Evolutionary conservation across 2,329 filamentous ascomycete species (phyloP).

Genomic region (Phaeosphaeria sp.): DNA sequence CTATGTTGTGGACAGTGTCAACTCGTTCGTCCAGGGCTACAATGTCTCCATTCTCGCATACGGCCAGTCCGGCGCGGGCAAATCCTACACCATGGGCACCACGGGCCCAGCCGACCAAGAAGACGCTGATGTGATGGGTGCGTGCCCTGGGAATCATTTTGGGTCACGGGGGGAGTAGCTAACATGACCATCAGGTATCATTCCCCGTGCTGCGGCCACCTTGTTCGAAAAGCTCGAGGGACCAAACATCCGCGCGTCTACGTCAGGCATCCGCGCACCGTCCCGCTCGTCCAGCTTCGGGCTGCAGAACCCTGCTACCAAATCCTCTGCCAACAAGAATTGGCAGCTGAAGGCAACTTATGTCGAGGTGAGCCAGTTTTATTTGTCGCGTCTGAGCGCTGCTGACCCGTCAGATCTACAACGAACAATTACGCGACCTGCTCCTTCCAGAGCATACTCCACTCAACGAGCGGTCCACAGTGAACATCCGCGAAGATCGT

Average conservation of each 20-base stretch:
- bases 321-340: slow-evolving; percentile 67
- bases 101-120: slow-evolving; percentile 81
- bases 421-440: slow-evolving; percentile 91
- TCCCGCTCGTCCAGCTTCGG: slow-evolving; percentile 71
- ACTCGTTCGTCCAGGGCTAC: slow-evolving; percentile 91
- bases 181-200: slow-evolving; percentile 73
- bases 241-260: slow-evolving; percentile 65
- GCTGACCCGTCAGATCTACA: slow-evolving; percentile 76
- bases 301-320: slow-evolving; percentile 53
- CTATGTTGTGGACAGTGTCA: slow-evolving; percentile 88
- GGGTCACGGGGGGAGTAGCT: background rate
- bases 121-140: slow-evolving; percentile 78
- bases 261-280: slow-evolving; percentile 75
- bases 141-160: slow-evolving; percentile 36
- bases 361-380: slow-evolving; percentile 64
- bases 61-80: slow-evolving; percentile 95
- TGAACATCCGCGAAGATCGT: slow-evolving; percentile 92
- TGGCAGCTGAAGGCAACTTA: slow-evolving; percentile 96
- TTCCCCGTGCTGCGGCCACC: slow-evolving; percentile 84
- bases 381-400: background rate
- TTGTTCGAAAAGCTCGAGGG: slow-evolving; percentile 88
- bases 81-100: slow-evolving; percentile 99
- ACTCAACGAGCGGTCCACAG: slow-evolving; percentile 72
- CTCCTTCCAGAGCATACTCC: slow-evolving; percentile 78
- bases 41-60: slow-evolving; percentile 98